These are phyloP conservation scores for Whalleya microplaca DNA, from an alignment of 2,329 filamentous ascomycete species.

Conservation along the genomic window DNA sequence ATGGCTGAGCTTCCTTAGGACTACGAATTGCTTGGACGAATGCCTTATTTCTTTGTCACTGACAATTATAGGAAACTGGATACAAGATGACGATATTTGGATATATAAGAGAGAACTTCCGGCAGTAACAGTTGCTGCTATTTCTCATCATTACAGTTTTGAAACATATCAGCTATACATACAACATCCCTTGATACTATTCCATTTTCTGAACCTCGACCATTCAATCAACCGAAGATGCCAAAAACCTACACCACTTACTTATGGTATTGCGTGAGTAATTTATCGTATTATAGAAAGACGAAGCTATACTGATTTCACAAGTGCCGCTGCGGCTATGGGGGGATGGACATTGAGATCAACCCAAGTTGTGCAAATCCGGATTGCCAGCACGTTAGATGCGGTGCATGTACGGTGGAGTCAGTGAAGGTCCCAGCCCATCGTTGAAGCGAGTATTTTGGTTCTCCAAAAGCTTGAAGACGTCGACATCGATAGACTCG, in stretches of 20 bases:
- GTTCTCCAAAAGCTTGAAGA: no score
- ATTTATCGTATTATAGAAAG: not conserved
- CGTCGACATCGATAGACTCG: no score
- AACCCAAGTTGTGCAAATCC: not conserved
- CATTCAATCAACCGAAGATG: not conserved
- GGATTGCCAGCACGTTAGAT: not conserved
- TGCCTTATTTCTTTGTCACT: not conserved
- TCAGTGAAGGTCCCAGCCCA: not conserved
- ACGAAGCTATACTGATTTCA: not conserved
- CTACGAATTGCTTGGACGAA: not conserved
- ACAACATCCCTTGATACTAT: not conserved
- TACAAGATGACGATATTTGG: not conserved
- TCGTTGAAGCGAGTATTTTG: not conserved
- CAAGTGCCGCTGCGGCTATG: not conserved
- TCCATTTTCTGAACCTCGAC: not conserved
- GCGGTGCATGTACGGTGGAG: not conserved
- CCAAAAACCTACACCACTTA: not conserved
- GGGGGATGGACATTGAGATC: not conserved
- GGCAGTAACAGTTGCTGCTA: not conserved
- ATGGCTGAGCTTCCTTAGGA: not conserved
- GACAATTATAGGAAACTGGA: not conserved
- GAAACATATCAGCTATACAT: no score
- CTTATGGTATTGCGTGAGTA: conserved; percentile 2
- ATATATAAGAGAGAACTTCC: not conserved
- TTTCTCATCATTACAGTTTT: not conserved